phyloP scores from a whole-genome alignment of 768 basidiomycete genomes.

The Leccinum rimulosum region DNA sequence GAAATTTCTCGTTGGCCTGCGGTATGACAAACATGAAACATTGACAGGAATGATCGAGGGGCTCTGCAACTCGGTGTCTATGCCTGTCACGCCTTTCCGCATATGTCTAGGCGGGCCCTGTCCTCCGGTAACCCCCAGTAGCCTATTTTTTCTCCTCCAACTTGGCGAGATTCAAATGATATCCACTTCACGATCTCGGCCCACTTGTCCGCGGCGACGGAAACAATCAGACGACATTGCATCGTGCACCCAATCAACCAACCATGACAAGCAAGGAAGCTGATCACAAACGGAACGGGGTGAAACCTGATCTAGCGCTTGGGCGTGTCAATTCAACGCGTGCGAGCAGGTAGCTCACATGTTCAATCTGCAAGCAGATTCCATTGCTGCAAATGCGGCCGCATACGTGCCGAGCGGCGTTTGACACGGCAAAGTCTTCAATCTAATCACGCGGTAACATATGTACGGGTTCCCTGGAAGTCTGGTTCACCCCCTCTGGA shows the following conservation, averaged over 20 bases:
- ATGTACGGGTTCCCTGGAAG: no score
- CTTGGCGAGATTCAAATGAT: slow-evolving; percentile 5
- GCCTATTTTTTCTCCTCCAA: slow-evolving; percentile 24
- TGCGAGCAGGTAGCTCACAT: neutral
- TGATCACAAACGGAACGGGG: slow-evolving; percentile 7
- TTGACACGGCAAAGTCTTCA: neutral
- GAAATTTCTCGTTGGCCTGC: slow-evolving; percentile 10
- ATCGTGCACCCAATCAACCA: neutral
- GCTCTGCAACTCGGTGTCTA: slow-evolving; percentile 23
- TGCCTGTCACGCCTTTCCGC: slow-evolving; percentile 24
- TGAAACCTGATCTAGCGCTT: neutral
- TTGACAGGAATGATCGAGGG: slow-evolving; percentile 41
- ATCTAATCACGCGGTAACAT: neutral
- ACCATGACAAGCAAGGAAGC: neutral
- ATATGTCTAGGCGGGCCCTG: slow-evolving; percentile 40
- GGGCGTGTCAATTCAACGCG: neutral
- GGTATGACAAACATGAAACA: slow-evolving; percentile 43
- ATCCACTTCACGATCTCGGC: slow-evolving; percentile 7
- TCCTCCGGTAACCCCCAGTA: slow-evolving; percentile 35
- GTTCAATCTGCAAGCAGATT: neutral
- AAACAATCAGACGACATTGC: neutral
- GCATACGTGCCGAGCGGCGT: neutral
- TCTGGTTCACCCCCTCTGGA: no score
- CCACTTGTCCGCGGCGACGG: slow-evolving; percentile 3
- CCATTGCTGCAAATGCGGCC: neutral